Evolutionary conservation across 73 alveolate species (phyloP).

Genomic region (Diophrys sp.): DNA sequence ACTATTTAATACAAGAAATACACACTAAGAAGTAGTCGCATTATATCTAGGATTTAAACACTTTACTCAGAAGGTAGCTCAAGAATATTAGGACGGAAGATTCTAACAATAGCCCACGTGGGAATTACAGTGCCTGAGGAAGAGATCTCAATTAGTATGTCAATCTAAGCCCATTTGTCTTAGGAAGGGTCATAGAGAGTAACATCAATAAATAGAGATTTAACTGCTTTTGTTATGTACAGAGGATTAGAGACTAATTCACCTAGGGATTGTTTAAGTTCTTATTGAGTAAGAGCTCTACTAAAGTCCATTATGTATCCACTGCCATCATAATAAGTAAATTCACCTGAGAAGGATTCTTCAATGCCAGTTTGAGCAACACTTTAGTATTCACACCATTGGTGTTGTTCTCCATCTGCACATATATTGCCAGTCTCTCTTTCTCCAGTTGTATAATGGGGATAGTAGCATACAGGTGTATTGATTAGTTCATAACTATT

Average conservation of each 20-base stretch:
- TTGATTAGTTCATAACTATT: neutral
- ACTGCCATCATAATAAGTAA: slow-evolving; percentile 1
- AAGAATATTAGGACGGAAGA: slow-evolving; percentile 3
- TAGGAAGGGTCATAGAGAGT: neutral
- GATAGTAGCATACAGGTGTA: neutral
- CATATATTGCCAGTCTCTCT: neutral
- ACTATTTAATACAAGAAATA: neutral
- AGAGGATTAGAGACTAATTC: neutral
- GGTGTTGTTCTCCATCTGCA: neutral
- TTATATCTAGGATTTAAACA: neutral
- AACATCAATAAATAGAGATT: neutral
- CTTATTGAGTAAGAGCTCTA: neutral
- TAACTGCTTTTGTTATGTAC: neutral
- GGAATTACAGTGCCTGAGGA: neutral
- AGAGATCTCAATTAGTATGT: slow-evolving; percentile 11
- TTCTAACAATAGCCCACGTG: neutral
- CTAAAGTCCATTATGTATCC: slow-evolving; percentile 2
- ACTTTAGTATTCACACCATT: neutral
- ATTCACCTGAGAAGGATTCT: neutral
- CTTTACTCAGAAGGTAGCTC: neutral
- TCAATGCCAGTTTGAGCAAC: neutral
- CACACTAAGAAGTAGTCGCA: neutral
- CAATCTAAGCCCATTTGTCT: slow-evolving; percentile 4
- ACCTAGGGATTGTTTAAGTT: neutral
- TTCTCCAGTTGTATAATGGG: neutral